Base-by-base conservation (phyloP, 371 early-diverging fungal species). In the Syncephalastrum sp. region DNA sequence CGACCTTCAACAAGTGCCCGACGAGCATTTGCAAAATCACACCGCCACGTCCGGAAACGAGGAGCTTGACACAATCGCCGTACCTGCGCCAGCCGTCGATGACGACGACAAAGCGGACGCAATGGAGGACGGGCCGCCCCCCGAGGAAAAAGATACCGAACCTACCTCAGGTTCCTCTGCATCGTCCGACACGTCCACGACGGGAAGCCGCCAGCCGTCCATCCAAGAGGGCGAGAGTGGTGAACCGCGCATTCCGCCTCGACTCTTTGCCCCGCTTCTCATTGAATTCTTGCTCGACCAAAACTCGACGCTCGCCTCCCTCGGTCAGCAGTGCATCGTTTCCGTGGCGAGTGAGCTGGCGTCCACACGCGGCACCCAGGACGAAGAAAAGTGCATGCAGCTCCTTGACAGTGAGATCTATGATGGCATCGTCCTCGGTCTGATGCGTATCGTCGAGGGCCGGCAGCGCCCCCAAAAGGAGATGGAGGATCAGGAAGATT, bases 371-470 rank as follows among this genome's bases (percentile, higher is more conserved):
- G 59, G 42, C 13, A 38, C 50, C 13, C 27, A 64, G 1, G 59
- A 69, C 3, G 51, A 61, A n/a, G 57, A 66, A 8, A 41, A 59
- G 21, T 69, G 60, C 54, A 69, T 68, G 21, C 56, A 74, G 15
- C 51, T 82, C 10, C 51, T 85, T 44, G 75, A 82, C 45, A 71
- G 62, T n/a, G 85, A 85, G 42, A 75, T 85, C 33, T 59, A 77
- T 48, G 65, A 79, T 38, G 83, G 83, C 4, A 60, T 85, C 1
- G 74, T 83, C 13, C 54, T 76, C 50, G 81, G 83, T 1, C 47
- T 79, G 19, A 65, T 72, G 66, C 25, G 54, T 33, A 72, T 79
- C 27, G 70, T 72, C 1, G 65, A 71, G 16, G 75, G 73, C 17
- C 69, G 68, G 49, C 21, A 48, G 21, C 54, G 64, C 27, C 60